Conservation (phyloP, 768 basidiomycete genomes). For the Suillus tomentosus region DNA sequence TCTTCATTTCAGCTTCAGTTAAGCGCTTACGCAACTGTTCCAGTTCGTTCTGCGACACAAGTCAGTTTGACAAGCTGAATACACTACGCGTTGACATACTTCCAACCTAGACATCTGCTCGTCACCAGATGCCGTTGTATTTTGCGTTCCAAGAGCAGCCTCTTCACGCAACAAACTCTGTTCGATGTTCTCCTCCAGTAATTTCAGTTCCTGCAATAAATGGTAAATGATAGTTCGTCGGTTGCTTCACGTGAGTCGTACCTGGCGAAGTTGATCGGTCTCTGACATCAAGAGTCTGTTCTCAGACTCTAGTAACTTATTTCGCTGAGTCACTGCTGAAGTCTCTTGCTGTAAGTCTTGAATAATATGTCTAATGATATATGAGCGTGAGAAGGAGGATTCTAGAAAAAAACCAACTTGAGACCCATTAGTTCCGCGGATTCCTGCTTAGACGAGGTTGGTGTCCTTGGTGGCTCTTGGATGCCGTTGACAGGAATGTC, state of each 20-base stretch:
- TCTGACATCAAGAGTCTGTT: constrained; percentile 63
- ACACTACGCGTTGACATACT: constrained; percentile 33
- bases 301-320: constrained; percentile 75
- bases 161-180: constrained; percentile 57
- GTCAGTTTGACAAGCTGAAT: background rate
- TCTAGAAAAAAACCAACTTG: constrained; percentile 49
- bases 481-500: constrained; percentile 51
- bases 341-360: constrained; percentile 88
- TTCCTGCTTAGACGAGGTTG: constrained; percentile 52
- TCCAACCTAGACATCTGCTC: constrained; percentile 55
- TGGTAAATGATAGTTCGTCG: background rate
- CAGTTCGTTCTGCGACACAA: constrained; percentile 51
- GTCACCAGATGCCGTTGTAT: constrained; percentile 27
- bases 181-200: constrained; percentile 76
- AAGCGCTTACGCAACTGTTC: constrained; percentile 73
- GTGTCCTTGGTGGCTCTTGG: constrained; percentile 31
- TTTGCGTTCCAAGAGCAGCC: constrained; percentile 34
- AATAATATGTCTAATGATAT: constrained; percentile 68
- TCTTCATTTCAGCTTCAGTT: constrained; percentile 74
- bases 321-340: constrained; percentile 56
- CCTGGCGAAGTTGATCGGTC: constrained; percentile 71
- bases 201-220: constrained; percentile 61
- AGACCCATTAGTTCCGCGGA: constrained; percentile 75
- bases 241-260: constrained; percentile 23
- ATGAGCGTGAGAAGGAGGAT: constrained; percentile 9